These are phyloP conservation scores for Taphrina populina DNA, from an alignment of 1,139 yeast species.

Conservation along the genomic window DNA sequence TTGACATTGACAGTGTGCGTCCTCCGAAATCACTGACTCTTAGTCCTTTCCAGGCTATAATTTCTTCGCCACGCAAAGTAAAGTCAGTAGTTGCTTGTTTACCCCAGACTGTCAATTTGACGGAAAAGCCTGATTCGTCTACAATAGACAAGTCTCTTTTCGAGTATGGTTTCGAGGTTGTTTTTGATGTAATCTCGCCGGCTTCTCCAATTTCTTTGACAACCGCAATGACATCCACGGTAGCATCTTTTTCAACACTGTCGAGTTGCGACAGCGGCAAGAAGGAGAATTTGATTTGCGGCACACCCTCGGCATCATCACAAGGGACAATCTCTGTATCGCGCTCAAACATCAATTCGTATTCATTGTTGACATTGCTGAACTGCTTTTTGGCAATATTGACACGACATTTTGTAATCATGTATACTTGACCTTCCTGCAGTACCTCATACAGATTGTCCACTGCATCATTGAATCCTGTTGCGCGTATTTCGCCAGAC, in stretches of 20 bases:
- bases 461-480: conserved; percentile 87
- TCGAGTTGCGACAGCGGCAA: conserved; percentile 66
- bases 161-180: conserved; percentile 84
- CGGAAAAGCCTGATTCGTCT: conserved; percentile 76
- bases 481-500: conserved; percentile 93
- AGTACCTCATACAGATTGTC: conserved; percentile 71
- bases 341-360: conserved; percentile 78
- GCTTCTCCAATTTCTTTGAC: conserved; percentile 72
- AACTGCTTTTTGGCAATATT: conserved; percentile 83
- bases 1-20: conserved; percentile 75
- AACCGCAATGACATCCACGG: conserved; percentile 83
- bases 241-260: conserved; percentile 65
- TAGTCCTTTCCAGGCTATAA: conserved; percentile 89
- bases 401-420: conserved; percentile 76
- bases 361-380: conserved; percentile 80
- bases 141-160: conserved; percentile 86
- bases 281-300: conserved; percentile 75
- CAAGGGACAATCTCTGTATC: conserved; percentile 69
- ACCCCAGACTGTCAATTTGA: conserved; percentile 87
- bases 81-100: conserved; percentile 72
- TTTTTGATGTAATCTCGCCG: conserved; percentile 82
- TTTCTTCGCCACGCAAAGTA: conserved; percentile 67
- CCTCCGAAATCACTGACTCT: conserved; percentile 89
- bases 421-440: conserved; percentile 79
- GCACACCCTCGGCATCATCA: conserved; percentile 61